Conservation (phyloP, 805 yeast species). For the Kuraishia ogatae region DNA sequence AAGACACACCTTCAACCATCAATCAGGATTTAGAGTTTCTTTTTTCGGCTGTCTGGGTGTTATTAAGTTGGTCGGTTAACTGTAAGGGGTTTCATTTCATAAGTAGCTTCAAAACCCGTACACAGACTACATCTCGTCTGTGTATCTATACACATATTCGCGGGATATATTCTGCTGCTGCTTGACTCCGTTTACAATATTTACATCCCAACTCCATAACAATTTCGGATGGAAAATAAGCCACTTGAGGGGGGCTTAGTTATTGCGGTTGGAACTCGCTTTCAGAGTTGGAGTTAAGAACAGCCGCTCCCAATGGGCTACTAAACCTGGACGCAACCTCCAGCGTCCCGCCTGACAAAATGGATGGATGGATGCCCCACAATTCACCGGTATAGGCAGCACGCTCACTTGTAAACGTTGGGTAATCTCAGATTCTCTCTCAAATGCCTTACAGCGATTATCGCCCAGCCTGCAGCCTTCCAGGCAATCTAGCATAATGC, state of each 20-base stretch:
- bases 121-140: not conserved
- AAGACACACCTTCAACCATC: not conserved
- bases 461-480: not conserved
- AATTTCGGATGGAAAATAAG: too few species aligned
- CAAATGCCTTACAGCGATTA: not conserved
- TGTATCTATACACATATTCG: not conserved
- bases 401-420: not conserved
- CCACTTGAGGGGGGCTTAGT: too few species aligned
- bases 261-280: too few species aligned
- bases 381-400: too few species aligned
- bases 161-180: too few species aligned
- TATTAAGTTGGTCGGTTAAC: not conserved
- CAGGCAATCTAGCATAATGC: not conserved
- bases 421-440: not conserved
- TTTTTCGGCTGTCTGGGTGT: not conserved
- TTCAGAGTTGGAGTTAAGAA: too few species aligned
- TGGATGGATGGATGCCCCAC: too few species aligned
- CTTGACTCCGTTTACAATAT: too few species aligned
- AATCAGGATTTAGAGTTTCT: not conserved
- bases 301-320: too few species aligned
- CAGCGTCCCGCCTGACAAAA: too few species aligned
- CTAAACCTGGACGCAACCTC: too few species aligned
- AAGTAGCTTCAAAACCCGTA: not conserved
- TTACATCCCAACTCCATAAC: too few species aligned
- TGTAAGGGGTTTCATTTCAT: not conserved